Base-by-base conservation (phyloP, 2,329 filamentous ascomycete species). In the Zymoseptoria ardabiliae region DNA sequence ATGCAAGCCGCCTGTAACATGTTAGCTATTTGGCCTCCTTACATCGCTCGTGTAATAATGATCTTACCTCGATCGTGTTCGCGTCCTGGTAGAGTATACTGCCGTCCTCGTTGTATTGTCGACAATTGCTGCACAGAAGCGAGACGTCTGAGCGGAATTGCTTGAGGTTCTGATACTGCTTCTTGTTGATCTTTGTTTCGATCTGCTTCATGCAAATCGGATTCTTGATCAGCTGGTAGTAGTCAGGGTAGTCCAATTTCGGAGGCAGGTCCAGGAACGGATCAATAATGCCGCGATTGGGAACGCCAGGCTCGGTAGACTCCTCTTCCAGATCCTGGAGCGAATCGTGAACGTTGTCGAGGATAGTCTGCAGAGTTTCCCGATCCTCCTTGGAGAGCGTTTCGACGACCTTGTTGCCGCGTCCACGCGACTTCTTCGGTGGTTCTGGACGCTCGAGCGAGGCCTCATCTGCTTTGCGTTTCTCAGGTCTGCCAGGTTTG, bases 201-300 rank as follows among this genome's bases (percentile, higher is more conserved):
- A 99, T 96, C 73, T 91, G 87, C 68, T 96, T 94, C 89, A 97
- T 96, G 71, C 90, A 93, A 71, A 99, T 97, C 0, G 94, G 94
- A 57, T 87, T 88, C 71, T 88, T 85, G 73, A 99, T 99, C 74
- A 97, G 85, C 72, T 93, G 78, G 73, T 97, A 99, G 78, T 99
- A 99, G 72, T 97, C 92, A 23, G 91, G 89, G 71, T 95, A 99
- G 61, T 93, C 86, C 60, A 87, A 87, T 78, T 91, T 95, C 49
- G 91, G 88, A 1, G 93, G 93, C 30, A 97, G 81, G 71, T 94
- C 92, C 74, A 97, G 83, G 75, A 99, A 99, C 0, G 92, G 93
- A 30, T 92, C 91, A 65, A 97, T 97, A 71, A 97, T 90, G 57
- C 91, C 83, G 53, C 92, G 89, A 68, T 87, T 88, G 4, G 79